These are phyloP conservation scores for Verticillium dahliae DNA, from an alignment of 2,329 filamentous ascomycete species.

Conservation along the genomic window DNA sequence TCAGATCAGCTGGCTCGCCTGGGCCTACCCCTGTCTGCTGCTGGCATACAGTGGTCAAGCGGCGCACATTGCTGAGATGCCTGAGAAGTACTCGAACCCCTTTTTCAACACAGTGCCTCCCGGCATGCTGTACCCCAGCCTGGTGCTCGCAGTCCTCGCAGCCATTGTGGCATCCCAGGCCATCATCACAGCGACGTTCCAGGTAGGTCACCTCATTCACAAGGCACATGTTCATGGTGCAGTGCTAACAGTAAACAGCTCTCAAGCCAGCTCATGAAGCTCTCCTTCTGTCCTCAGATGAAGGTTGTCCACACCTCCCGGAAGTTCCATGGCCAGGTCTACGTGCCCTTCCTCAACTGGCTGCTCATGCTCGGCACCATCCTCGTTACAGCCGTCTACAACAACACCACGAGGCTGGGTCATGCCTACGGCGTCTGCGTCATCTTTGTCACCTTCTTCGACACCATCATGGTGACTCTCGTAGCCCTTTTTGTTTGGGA, in stretches of 20 bases:
- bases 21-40: conserved; percentile 60
- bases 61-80: conserved; percentile 54
- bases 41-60: conserved; percentile 68
- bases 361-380: conserved; percentile 69
- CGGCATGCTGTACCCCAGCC: conserved; percentile 59
- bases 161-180: conserved; percentile 73
- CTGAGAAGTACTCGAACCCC: conserved; percentile 59
- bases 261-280: conserved; percentile 58
- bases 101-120: conserved; percentile 67
- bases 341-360: conserved; percentile 72
- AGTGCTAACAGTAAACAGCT: neutral
- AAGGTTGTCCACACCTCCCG: conserved; percentile 65
- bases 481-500: conserved; percentile 69
- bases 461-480: conserved; percentile 66
- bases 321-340: conserved; percentile 67
- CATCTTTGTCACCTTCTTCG: conserved; percentile 73
- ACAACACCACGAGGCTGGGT: conserved; percentile 64
- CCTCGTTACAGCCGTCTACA: conserved; percentile 68
- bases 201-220: conserved; percentile 29
- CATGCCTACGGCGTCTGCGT: conserved; percentile 76
- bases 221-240: neutral
- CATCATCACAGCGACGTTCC: conserved; percentile 71
- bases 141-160: conserved; percentile 63
- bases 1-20: conserved; percentile 65
- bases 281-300: conserved; percentile 69